Evolutionary conservation across 2,329 filamentous ascomycete genomes (phyloP).

Genomic region (Pseudogymnoascus sp.): DNA sequence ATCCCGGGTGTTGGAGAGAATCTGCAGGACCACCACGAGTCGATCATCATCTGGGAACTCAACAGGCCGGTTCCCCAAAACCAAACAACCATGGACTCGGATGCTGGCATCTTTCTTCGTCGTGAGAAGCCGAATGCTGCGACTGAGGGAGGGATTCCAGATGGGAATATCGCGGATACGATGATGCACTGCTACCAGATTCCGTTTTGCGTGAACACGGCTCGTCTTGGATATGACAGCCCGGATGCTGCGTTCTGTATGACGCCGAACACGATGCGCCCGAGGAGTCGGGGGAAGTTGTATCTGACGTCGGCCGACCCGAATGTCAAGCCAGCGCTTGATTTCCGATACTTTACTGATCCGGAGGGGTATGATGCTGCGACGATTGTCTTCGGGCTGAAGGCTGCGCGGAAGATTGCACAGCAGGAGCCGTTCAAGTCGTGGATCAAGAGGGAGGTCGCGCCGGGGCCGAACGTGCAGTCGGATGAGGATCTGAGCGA

Average conservation of each 20-base stretch:
- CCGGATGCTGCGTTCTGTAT: slow-evolving; percentile 48
- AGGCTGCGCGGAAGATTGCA: slow-evolving; percentile 31
- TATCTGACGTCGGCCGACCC: slow-evolving; percentile 46
- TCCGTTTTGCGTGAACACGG: slow-evolving; percentile 81
- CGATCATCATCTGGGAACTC: slow-evolving; percentile 46
- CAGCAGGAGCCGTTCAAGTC: slow-evolving; percentile 35
- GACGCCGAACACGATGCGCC: slow-evolving; percentile 54
- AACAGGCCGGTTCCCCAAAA: slow-evolving; percentile 34
- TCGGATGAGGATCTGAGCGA: slow-evolving; percentile 75
- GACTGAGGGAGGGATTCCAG: slow-evolving; percentile 43
- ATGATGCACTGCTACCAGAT: slow-evolving; percentile 99
- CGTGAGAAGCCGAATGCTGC: slow-evolving; percentile 65
- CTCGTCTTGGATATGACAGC: slow-evolving; percentile 61
- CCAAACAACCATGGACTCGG: slow-evolving; percentile 46
- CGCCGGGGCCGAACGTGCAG: slow-evolving; percentile 40
- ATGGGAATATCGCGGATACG: slow-evolving; percentile 73
- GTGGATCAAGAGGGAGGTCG: slow-evolving; percentile 37
- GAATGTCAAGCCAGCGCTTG: slow-evolving; percentile 42
- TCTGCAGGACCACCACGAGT: slow-evolving; percentile 32
- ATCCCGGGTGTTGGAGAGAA: slow-evolving; percentile 34
- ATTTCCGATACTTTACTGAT: slow-evolving; percentile 50
- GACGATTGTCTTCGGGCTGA: slow-evolving; percentile 38
- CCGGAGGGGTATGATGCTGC: slow-evolving; percentile 50
- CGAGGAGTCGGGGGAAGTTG: slow-evolving; percentile 52
- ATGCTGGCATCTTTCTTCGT: slow-evolving; percentile 61